These are phyloP conservation scores for Auricularia auricula-judae DNA, from an alignment of 768 basidiomycete genomes.

Conservation along the genomic window DNA sequence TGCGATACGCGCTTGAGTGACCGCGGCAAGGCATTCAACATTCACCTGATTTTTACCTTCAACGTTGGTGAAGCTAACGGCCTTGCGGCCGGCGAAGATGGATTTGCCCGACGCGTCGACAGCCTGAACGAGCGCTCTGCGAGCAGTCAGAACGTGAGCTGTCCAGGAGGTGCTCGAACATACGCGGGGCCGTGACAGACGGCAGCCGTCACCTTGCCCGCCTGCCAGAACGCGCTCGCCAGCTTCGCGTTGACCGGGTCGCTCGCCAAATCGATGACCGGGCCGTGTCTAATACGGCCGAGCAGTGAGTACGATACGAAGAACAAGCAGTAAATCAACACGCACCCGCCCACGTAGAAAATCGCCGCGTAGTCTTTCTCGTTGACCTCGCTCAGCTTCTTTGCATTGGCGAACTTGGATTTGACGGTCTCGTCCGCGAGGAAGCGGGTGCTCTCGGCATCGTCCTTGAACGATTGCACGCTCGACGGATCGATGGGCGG, in stretches of 20 bases:
- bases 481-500: conserved; percentile 57
- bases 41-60: conserved; percentile 39
- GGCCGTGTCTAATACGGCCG: conserved; percentile 41
- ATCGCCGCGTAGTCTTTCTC: conserved; percentile 56
- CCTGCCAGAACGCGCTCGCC: conserved; percentile 53
- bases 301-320: neutral
- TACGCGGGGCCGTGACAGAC: conserved; percentile 77
- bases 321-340: neutral
- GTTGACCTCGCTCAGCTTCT: conserved; percentile 50
- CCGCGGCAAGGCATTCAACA: conserved; percentile 32
- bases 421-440: conserved; percentile 42
- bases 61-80: conserved; percentile 60
- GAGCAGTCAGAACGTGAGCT: neutral
- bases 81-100: conserved; percentile 48
- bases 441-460: conserved; percentile 42
- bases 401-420: conserved; percentile 41
- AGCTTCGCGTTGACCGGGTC: conserved; percentile 49
- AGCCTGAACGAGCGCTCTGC: conserved; percentile 45
- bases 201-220: conserved; percentile 54
- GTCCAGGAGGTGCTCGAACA: conserved; percentile 15
- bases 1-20: too few relatives aligned
- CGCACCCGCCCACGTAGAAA: conserved; percentile 55
- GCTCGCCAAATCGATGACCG: conserved; percentile 56
- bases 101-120: conserved; percentile 47
- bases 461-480: conserved; percentile 46